A percentile compares a stretch with the other conserved stretches of the same genome.
phyloP scores from a whole-genome alignment of 2,329 filamentous ascomycete genomes.

The Neopestalotiopsis sp. region DNA sequence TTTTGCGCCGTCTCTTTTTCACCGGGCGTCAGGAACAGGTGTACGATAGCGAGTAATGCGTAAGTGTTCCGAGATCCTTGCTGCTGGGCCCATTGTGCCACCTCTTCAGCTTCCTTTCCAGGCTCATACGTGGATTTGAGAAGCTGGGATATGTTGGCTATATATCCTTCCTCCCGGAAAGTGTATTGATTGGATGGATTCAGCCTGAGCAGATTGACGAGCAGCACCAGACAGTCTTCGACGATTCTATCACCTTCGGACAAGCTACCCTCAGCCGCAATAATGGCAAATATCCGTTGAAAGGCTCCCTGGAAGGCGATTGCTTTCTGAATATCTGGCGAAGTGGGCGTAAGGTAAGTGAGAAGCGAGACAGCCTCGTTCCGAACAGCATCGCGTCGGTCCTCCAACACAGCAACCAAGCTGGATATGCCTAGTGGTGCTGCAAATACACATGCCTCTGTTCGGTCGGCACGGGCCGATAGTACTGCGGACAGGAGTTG shows the following conservation, averaged over 20 bases:
- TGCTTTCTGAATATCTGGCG: constrained; percentile 89
- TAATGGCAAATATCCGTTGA: constrained; percentile 81
- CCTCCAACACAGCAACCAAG: constrained; percentile 83
- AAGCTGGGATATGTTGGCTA: constrained; percentile 73
- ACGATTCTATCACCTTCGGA: constrained; percentile 84
- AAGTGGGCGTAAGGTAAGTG: constrained; percentile 85
- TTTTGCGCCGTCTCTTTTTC: constrained; percentile 82
- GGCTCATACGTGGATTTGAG: constrained; percentile 65
- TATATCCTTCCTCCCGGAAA: constrained; percentile 88
- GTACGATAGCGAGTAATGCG: constrained; percentile 84
- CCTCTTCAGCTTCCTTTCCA: constrained; percentile 59
- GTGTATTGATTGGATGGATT: constrained; percentile 93
- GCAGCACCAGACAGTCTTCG: constrained; percentile 89
- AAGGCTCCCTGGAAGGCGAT: constrained; percentile 96
- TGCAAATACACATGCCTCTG: constrained; percentile 91
- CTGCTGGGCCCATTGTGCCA: constrained; percentile 76
- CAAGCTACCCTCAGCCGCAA: constrained; percentile 81
- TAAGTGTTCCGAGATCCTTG: constrained; percentile 91
- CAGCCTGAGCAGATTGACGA: constrained; percentile 85
- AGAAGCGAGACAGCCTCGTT: constrained; percentile 89
- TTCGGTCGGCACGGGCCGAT: constrained; percentile 83
- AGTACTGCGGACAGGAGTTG: constrained; percentile 89
- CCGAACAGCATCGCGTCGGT: constrained; percentile 83
- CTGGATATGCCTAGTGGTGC: constrained; percentile 88
- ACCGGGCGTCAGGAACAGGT: constrained; percentile 84